These are phyloP conservation scores for Aquilaria yunnanensis DNA, from an alignment of 345 rosid genomes.

Conservation along the genomic window DNA sequence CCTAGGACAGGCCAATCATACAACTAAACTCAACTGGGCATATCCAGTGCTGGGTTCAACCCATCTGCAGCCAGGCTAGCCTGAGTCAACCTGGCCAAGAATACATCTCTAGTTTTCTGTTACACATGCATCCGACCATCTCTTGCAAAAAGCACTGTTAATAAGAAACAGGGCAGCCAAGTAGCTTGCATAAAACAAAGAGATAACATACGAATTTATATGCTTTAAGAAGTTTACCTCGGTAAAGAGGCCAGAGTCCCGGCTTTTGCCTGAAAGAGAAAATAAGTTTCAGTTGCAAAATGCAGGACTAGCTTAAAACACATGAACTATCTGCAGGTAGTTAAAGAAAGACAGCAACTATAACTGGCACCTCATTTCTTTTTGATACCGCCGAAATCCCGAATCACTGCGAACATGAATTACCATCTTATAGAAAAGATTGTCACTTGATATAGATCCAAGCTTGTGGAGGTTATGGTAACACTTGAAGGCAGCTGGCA, in stretches of 20 bases:
- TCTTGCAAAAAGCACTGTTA: no score
- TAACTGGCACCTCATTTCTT: slow-evolving; percentile 79
- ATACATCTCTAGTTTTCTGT: no score
- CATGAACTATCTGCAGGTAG: slow-evolving; percentile 1
- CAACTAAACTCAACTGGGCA: no score
- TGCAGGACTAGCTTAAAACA: background rate
- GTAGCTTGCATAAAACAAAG: background rate
- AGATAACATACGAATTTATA: background rate
- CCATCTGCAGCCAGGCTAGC: no score
- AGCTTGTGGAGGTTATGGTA: slow-evolving; percentile 79
- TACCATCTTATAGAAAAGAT: slow-evolving; percentile 81
- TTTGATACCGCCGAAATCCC: slow-evolving; percentile 81
- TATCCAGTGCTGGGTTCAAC: no score
- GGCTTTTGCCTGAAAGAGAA: slow-evolving; percentile 56
- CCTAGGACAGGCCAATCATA: no score
- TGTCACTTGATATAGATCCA: slow-evolving; percentile 53
- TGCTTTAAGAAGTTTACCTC: slow-evolving; percentile 47
- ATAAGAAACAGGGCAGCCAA: background rate
- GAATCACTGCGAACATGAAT: slow-evolving; percentile 91
- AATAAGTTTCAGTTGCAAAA: background rate
- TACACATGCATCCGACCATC: no score
- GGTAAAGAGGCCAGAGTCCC: slow-evolving; percentile 92
- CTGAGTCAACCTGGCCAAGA: no score
- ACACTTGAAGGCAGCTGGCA: slow-evolving; percentile 80
- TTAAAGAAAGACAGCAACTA: slow-evolving; percentile 11